Conservation (phyloP, 2,329 filamentous ascomycete species). For the Calonectria ilicicola region DNA sequence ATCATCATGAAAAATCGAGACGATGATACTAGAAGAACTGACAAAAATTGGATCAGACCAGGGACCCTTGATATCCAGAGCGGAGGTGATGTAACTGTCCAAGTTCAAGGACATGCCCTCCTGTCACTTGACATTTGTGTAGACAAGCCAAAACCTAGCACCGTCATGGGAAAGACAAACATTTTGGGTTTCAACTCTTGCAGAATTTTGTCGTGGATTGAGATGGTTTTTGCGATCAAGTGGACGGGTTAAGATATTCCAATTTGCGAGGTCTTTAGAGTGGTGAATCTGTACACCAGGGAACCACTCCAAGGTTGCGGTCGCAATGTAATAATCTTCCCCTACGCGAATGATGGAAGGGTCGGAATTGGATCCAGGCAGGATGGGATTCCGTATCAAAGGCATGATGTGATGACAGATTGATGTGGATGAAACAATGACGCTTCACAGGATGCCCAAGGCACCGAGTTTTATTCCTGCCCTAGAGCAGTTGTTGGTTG, state of each 20-base stretch:
- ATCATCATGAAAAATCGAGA: constrained; percentile 69
- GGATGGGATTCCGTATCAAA: constrained; percentile 63
- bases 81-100: constrained; percentile 72
- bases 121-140: constrained; percentile 75
- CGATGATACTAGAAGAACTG: constrained; percentile 73
- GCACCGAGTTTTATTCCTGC: too few species aligned
- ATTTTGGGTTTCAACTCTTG: constrained; percentile 73
- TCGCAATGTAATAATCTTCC: constrained; percentile 67
- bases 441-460: too few species aligned
- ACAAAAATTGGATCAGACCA: constrained; percentile 72
- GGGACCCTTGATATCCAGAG: constrained; percentile 65
- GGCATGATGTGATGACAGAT: constrained; percentile 51
- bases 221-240: constrained; percentile 62
- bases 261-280: constrained; percentile 65
- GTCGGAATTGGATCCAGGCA: constrained; percentile 68
- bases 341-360: constrained; percentile 65
- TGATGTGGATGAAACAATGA: too few species aligned
- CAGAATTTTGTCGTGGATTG: constrained; percentile 69
- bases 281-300: constrained; percentile 68
- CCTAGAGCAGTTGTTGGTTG: too few species aligned
- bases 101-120: constrained; percentile 74
- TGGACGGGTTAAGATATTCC: constrained; percentile 60
- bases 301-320: constrained; percentile 68
- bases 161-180: constrained; percentile 73
- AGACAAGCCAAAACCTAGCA: constrained; percentile 71